phyloP scores from a whole-genome alignment of 2,329 filamentous ascomycete genomes.

The Pseudonectria foliicola region DNA sequence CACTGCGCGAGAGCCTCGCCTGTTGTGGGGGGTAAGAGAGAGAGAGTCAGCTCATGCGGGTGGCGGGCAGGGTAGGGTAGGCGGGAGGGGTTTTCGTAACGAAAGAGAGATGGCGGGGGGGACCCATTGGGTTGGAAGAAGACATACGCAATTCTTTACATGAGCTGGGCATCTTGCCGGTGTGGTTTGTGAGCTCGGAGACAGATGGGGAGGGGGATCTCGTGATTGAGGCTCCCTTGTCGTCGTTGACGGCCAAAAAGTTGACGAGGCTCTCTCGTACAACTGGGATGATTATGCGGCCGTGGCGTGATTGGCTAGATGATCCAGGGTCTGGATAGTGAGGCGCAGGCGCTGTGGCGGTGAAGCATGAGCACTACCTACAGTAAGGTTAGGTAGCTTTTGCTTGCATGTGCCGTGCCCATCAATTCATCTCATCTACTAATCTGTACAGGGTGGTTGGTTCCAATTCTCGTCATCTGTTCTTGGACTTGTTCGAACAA shows the following conservation, averaged over 20 bases:
- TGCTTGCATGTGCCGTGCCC: too few species aligned
- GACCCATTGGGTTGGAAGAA: background rate
- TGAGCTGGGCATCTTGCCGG: slow-evolving; percentile 73
- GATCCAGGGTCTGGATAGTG: slow-evolving; percentile 1
- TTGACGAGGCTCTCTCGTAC: slow-evolving; percentile 8
- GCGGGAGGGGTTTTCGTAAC: too few species aligned
- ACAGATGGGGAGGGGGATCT: slow-evolving; percentile 4
- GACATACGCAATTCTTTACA: slow-evolving; percentile 91
- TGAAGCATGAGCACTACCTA: slow-evolving; percentile 2
- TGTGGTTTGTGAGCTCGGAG: slow-evolving; percentile 14
- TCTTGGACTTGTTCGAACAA: too few species aligned
- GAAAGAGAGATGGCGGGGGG: too few species aligned
- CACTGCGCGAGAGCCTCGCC: slow-evolving; percentile 89
- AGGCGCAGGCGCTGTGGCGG: background rate
- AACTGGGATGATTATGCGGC: slow-evolving; percentile 16
- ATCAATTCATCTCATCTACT: too few species aligned
- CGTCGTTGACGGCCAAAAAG: slow-evolving; percentile 12
- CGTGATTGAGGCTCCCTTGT: background rate
- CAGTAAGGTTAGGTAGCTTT: slow-evolving; percentile 11
- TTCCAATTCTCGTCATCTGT: too few species aligned
- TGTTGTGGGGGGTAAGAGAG: slow-evolving; percentile 30
- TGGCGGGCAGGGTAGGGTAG: background rate
- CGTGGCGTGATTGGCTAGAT: slow-evolving; percentile 19
- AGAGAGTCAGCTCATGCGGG: slow-evolving; percentile 1
- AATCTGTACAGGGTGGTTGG: too few species aligned